Conservation (phyloP, 148 eudicot genomes). For the Pharnaceum exiguum region DNA sequence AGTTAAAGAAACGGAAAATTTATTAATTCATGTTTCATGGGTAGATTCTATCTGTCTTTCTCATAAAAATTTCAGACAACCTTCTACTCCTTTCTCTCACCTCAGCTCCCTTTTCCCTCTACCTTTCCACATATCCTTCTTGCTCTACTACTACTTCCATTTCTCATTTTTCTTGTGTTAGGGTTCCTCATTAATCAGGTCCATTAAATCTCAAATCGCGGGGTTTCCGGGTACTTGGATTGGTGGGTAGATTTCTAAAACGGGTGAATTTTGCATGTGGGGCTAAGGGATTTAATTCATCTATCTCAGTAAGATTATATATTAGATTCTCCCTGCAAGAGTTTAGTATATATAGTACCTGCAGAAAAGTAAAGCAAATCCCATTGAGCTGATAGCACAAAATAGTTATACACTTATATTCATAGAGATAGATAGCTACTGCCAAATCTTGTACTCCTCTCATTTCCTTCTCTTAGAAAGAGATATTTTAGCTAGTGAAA, state of each 20-base stretch:
- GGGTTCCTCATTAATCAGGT: constrained; percentile 20
- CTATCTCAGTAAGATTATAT: constrained; percentile 11
- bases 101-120: not conserved
- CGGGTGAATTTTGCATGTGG: constrained; percentile 31
- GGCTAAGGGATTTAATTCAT: constrained; percentile 19
- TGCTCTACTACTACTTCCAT: not conserved
- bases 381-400: not conserved
- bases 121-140: constrained; percentile 1
- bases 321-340: constrained; percentile 11
- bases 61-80: constrained; percentile 2
- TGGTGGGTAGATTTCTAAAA: constrained; percentile 6
- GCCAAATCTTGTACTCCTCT: not conserved
- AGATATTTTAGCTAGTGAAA: not conserved
- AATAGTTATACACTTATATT: not conserved
- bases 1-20: not conserved
- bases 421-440: too few relatives aligned
- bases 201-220: constrained; percentile 8
- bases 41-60: constrained; percentile 7
- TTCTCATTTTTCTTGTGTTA: not conserved
- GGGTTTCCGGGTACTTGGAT: constrained; percentile 10
- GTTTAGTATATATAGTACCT: constrained; percentile 8
- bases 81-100: not conserved
- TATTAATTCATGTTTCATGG: not conserved
- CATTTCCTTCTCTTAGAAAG: not conserved
- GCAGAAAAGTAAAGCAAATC: not conserved